phyloP scores from a whole-genome alignment of 2,329 filamentous ascomycete genomes.

The Dryadomyces quercus-mongolicae region DNA sequence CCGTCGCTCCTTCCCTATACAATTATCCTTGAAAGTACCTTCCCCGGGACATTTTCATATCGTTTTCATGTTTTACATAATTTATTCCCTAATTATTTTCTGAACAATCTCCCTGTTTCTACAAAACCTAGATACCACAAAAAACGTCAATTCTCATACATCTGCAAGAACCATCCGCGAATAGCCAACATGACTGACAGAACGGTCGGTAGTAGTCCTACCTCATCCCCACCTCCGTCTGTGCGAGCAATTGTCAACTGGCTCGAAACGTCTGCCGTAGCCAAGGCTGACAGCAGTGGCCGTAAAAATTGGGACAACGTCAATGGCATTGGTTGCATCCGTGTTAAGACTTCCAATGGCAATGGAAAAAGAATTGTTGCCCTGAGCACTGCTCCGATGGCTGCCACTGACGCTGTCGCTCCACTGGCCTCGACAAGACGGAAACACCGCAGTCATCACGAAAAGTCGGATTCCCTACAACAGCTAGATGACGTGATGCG shows the following conservation, averaged over 20 bases:
- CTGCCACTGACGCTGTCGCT: too few relatives aligned
- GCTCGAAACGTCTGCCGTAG: background rate
- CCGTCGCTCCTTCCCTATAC: background rate
- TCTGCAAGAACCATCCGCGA: background rate
- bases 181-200: background rate
- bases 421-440: background rate
- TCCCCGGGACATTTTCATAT: background rate
- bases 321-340: background rate
- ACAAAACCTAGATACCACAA: background rate
- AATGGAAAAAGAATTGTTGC: too few relatives aligned
- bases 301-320: background rate
- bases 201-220: too few relatives aligned
- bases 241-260: conserved; percentile 1
- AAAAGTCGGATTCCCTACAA: background rate
- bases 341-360: background rate
- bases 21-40: background rate
- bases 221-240: background rate
- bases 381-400: background rate
- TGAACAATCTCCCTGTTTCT: background rate
- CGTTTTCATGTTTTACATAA: background rate
- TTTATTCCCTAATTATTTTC: background rate
- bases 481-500: conserved; percentile 1
- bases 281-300: background rate
- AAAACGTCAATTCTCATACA: background rate
- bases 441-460: background rate